These are phyloP conservation scores for Neoboletus subvelutipes DNA, from an alignment of 768 basidiomycete genomes.

Conservation along the genomic window DNA sequence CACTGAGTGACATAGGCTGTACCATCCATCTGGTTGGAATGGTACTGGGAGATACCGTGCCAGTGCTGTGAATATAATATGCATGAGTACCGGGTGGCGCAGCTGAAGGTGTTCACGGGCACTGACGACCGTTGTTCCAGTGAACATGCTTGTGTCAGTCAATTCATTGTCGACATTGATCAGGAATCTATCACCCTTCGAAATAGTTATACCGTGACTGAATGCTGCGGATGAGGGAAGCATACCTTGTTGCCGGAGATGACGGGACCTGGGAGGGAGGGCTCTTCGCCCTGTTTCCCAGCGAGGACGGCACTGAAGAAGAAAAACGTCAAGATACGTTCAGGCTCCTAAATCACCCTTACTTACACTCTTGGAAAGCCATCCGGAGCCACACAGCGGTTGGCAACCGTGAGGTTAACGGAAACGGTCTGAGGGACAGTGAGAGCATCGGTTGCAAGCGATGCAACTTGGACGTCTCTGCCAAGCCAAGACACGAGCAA, in stretches of 20 bases:
- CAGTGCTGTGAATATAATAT: constrained; percentile 20
- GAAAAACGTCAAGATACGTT: not conserved
- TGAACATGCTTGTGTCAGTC: constrained; percentile 19
- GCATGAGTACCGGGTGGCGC: not conserved
- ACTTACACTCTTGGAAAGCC: constrained; percentile 14
- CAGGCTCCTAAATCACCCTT: not conserved
- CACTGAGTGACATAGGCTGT: constrained; percentile 41
- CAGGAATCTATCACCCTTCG: constrained; percentile 21
- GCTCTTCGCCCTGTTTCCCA: constrained; percentile 23
- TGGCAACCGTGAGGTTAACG: not conserved
- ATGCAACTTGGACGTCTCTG: not conserved
- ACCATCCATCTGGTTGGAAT: constrained; percentile 31
- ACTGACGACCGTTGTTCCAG: constrained; percentile 25
- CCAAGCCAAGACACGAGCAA: not conserved
- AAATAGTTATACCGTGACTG: not conserved
- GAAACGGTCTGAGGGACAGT: not conserved
- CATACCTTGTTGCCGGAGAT: constrained; percentile 40
- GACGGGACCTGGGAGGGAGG: constrained; percentile 39
- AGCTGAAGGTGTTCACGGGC: not conserved
- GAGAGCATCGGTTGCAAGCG: not conserved
- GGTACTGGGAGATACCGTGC: constrained; percentile 29
- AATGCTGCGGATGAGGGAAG: not conserved
- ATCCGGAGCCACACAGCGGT: constrained; percentile 12
- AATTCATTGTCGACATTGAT: constrained; percentile 20
- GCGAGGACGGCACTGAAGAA: constrained; percentile 35